phyloP scores from a whole-genome alignment of 768 basidiomycete species.

The Flagelloscypha sp. region DNA sequence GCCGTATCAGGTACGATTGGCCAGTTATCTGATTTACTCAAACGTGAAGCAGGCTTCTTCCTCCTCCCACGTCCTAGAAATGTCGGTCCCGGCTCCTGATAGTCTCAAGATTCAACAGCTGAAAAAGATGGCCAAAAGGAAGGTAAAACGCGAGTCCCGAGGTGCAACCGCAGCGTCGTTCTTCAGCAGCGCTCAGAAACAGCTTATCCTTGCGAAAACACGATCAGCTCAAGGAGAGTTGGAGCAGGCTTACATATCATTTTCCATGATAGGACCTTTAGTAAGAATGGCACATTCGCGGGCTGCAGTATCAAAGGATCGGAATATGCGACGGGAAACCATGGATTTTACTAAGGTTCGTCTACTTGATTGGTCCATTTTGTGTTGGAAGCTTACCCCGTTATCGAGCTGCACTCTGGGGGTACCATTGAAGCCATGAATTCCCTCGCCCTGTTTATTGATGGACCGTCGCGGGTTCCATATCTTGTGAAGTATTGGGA shows the following conservation, averaged over 20 bases:
- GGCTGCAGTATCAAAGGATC: conserved; percentile 30
- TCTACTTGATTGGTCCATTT: neutral
- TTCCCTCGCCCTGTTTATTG: too few relatives aligned
- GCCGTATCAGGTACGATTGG: too few relatives aligned
- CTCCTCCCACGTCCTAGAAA: too few relatives aligned
- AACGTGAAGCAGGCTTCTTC: too few relatives aligned
- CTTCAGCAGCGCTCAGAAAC: conserved; percentile 34
- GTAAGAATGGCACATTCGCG: conserved; percentile 29
- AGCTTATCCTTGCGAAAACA: conserved; percentile 30
- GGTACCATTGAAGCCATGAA: too few relatives aligned
- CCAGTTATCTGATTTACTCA: too few relatives aligned
- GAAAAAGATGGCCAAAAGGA: conserved; percentile 37
- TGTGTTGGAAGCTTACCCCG: neutral
- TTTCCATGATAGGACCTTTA: too few relatives aligned
- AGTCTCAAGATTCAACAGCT: too few relatives aligned
- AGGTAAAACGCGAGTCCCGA: conserved; percentile 25
- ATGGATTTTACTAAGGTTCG: conserved; percentile 36
- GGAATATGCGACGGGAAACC: conserved; percentile 39
- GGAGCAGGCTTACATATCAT: conserved; percentile 30
- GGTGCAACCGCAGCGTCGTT: conserved; percentile 35
- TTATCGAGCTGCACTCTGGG: neutral
- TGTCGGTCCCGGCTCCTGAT: too few relatives aligned
- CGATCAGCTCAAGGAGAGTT: conserved; percentile 34
- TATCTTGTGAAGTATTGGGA: neutral
- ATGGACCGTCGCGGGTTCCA: too few relatives aligned